Percentiles rank a stretch among this genome's conserved stretches.
phyloP scores from a whole-genome alignment of 164 flowering plant species.

The Euptelea pleiosperma region DNA sequence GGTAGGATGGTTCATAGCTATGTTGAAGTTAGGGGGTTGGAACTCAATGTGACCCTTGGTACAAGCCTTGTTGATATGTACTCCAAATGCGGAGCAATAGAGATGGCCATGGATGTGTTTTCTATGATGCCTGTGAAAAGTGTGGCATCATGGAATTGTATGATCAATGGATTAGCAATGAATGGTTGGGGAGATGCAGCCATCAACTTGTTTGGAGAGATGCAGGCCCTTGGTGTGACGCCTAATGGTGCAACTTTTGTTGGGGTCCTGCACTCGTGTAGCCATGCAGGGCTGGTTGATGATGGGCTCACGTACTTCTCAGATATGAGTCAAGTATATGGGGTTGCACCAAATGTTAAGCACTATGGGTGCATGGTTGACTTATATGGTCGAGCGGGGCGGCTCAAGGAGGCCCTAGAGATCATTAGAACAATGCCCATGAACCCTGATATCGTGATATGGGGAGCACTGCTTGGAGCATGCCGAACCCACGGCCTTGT shows the following conservation, averaged over 20 bases:
- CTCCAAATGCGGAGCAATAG: slow-evolving; percentile 22
- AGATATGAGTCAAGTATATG: slow-evolving; percentile 8
- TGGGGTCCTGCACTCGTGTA: slow-evolving; percentile 20
- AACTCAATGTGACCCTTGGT: slow-evolving; percentile 23
- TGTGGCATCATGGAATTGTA: slow-evolving; percentile 20
- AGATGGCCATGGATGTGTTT: slow-evolving; percentile 17
- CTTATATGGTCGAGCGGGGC: slow-evolving; percentile 21
- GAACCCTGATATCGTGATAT: slow-evolving; percentile 19
- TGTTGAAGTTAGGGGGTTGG: slow-evolving; percentile 9
- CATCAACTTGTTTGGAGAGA: slow-evolving; percentile 10
- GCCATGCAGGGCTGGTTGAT: slow-evolving; percentile 20
- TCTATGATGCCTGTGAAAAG: slow-evolving; percentile 12
- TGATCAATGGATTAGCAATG: slow-evolving; percentile 23
- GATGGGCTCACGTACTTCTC: slow-evolving; percentile 11
- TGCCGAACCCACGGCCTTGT: slow-evolving; percentile 14
- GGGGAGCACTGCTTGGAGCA: slow-evolving; percentile 27
- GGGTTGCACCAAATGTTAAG: slow-evolving; percentile 16
- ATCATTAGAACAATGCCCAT: slow-evolving; percentile 16
- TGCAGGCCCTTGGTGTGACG: background rate
- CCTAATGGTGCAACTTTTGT: slow-evolving; percentile 19
- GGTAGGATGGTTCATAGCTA: slow-evolving; percentile 19
- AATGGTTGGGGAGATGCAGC: slow-evolving; percentile 11
- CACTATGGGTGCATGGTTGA: slow-evolving; percentile 30
- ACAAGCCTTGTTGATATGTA: slow-evolving; percentile 23
- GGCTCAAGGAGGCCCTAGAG: slow-evolving; percentile 19